These are phyloP conservation scores for Blastomyces emzantsi DNA, from an alignment of 2,329 filamentous ascomycete species.

Conservation along the genomic window DNA sequence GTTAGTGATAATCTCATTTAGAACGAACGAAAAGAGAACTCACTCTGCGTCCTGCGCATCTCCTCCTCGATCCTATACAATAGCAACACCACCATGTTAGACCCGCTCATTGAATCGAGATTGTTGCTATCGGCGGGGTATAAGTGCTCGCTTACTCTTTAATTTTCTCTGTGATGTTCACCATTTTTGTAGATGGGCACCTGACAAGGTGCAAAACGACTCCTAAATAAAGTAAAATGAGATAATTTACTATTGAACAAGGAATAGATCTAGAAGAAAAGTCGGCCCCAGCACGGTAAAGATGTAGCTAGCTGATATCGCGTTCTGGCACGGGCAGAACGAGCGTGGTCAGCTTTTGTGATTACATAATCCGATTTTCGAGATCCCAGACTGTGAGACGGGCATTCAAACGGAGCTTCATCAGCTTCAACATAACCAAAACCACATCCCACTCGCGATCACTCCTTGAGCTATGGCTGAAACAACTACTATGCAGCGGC, in stretches of 20 bases:
- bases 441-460: neutral
- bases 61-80: constrained; percentile 95
- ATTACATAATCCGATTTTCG: neutral
- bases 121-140: neutral
- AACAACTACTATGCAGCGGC: constrained; percentile 11
- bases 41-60: constrained; percentile 98
- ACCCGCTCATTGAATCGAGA: neutral
- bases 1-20: constrained; percentile 21
- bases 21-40: constrained; percentile 26
- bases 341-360: neutral
- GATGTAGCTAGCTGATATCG: no score
- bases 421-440: neutral
- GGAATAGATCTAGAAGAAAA: neutral
- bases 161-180: constrained; percentile 99
- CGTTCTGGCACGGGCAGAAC: neutral
- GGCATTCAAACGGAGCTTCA: neutral
- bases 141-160: constrained; percentile 65
- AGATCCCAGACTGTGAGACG: neutral
- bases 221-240: neutral
- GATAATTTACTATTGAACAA: neutral
- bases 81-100: constrained; percentile 15
- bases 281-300: neutral
- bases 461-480: constrained; percentile 12
- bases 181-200: constrained; percentile 53
- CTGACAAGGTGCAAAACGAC: neutral